Evolutionary conservation across 148 eudicot species (phyloP).

Genomic region (Rhododendron ferrugineum): DNA sequence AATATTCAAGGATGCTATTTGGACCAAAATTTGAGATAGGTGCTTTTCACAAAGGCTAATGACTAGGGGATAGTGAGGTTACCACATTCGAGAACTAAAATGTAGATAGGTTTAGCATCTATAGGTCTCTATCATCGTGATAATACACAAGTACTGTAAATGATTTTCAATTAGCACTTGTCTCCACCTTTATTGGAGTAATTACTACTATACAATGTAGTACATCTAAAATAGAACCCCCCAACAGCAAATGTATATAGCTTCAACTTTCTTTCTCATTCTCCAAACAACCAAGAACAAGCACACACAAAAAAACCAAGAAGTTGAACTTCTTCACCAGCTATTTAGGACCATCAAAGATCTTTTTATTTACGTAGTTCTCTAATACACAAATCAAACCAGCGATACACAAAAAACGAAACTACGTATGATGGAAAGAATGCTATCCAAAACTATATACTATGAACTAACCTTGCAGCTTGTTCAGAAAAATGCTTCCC

Average conservation of each 20-base stretch:
- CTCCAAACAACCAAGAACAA: background rate
- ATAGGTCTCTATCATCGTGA: background rate
- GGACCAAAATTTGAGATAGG: background rate
- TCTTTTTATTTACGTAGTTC: background rate
- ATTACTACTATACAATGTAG: too few relatives aligned
- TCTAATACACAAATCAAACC: background rate
- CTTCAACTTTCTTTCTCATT: background rate
- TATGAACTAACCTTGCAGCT: conserved; percentile 69
- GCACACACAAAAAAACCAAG: background rate
- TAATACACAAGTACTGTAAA: background rate
- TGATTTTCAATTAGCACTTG: background rate
- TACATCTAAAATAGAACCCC: background rate
- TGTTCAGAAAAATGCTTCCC: conserved; percentile 88
- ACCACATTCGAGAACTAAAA: background rate
- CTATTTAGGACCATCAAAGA: background rate
- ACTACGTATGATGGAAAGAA: background rate
- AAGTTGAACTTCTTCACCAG: background rate
- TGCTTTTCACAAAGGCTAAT: background rate
- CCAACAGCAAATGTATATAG: background rate
- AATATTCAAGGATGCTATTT: background rate
- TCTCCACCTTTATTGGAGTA: background rate
- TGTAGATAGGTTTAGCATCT: background rate
- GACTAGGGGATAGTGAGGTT: background rate
- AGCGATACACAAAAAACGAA: background rate
- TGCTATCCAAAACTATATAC: background rate